These are phyloP conservation scores for Starmera stellimalicola DNA, from an alignment of 1,139 yeast genomes.

Conservation along the genomic window DNA sequence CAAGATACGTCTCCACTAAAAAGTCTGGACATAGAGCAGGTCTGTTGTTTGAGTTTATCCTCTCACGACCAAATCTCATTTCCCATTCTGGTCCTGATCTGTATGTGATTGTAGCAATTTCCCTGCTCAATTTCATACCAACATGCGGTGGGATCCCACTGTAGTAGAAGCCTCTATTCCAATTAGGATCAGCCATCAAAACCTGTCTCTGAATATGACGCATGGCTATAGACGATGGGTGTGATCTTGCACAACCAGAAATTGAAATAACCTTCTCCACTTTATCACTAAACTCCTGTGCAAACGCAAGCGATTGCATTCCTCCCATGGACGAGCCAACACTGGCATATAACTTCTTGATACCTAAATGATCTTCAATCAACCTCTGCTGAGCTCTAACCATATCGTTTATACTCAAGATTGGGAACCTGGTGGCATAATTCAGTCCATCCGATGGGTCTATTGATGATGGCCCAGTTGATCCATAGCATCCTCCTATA, in stretches of 20 bases:
- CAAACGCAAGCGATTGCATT: slow-evolving; percentile 88
- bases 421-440: slow-evolving; percentile 85
- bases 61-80: slow-evolving; percentile 75
- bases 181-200: slow-evolving; percentile 87
- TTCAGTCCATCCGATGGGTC: slow-evolving; percentile 60
- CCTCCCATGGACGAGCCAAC: slow-evolving; percentile 97
- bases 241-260: slow-evolving; percentile 89
- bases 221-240: slow-evolving; percentile 90
- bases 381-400: slow-evolving; percentile 77
- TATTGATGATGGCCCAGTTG: slow-evolving; percentile 82
- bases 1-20: slow-evolving; percentile 82
- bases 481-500: slow-evolving; percentile 90
- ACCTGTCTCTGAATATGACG: slow-evolving; percentile 91
- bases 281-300: slow-evolving; percentile 69
- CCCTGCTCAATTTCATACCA: slow-evolving; percentile 91
- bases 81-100: slow-evolving; percentile 98
- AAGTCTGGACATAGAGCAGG: slow-evolving; percentile 94
- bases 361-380: slow-evolving; percentile 51
- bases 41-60: slow-evolving; percentile 69
- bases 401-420: slow-evolving; percentile 81
- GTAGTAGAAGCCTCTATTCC: slow-evolving; percentile 89
- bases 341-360: slow-evolving; percentile 59
- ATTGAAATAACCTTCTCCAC: slow-evolving; percentile 69
- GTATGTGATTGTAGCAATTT: slow-evolving; percentile 88
- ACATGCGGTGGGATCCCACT: slow-evolving; percentile 77